A percentile compares a stretch with the other conserved stretches of the same genome.
phyloP scores from a whole-genome alignment of 768 basidiomycete species.

The Mycena maculata region DNA sequence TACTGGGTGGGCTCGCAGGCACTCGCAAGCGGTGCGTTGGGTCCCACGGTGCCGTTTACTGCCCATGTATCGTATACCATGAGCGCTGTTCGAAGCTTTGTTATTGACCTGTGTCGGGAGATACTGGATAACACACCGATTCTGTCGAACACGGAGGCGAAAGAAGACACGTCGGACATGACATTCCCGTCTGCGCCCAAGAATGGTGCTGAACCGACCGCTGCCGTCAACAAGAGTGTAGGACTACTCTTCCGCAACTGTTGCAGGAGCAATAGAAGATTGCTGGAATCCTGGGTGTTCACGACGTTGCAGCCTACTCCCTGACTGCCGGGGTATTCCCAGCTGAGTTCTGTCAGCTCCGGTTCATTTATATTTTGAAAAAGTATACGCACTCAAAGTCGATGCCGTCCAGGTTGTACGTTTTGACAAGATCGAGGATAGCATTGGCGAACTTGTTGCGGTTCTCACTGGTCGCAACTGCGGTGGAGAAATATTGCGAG shows the following conservation, averaged over 20 bases:
- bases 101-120: not conserved
- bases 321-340: conserved; percentile 82
- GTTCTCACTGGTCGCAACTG: conserved; percentile 64
- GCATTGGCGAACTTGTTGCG: conserved; percentile 69
- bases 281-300: conserved; percentile 73
- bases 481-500: conserved; percentile 68
- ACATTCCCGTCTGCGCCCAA: conserved; percentile 66
- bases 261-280: conserved; percentile 82
- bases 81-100: conserved; percentile 40
- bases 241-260: conserved; percentile 62
- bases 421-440: conserved; percentile 57
- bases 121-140: conserved; percentile 56
- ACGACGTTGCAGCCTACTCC: conserved; percentile 81
- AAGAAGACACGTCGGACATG: conserved; percentile 70
- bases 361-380: not conserved
- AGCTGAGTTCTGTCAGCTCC: no score
- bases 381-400: conserved; percentile 64
- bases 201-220: conserved; percentile 71
- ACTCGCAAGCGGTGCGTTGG: conserved; percentile 87
- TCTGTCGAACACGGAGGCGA: conserved; percentile 78
- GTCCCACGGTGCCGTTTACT: conserved; percentile 67
- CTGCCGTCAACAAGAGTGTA: conserved; percentile 73
- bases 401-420: conserved; percentile 67
- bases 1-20: conserved; percentile 68
- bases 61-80: conserved; percentile 81